Base-by-base conservation (phyloP, 768 basidiomycete genomes). In the Suillus discolor region DNA sequence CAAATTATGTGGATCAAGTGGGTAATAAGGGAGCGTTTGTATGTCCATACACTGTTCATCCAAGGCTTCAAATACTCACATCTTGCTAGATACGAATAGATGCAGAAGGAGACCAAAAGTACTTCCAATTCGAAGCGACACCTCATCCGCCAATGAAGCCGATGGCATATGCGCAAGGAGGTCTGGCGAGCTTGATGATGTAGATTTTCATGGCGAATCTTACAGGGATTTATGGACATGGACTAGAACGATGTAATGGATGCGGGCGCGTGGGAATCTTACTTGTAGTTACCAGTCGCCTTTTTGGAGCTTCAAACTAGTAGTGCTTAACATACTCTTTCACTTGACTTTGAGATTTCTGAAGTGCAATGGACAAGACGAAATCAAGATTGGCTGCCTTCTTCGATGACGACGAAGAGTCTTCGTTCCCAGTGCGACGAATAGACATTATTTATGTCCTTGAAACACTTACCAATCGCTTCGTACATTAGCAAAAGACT, bases 21-120 rank as follows among this genome's bases (percentile, higher is more conserved):
- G 92, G 93, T 7, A 97, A 97, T 79, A 95, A 94, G 78, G 96
- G 92, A 12, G 95, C 95, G 66, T 96, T 91, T 77, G 93, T 94
- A 73, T 75, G 90, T 82, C 20, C 55, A 61, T 23, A 66, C 51
- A 18, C 62, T 45, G 25, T 36, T 62, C 53, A 57, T 38, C 23
- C 41, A 57, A 34, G 16, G 61, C 11, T 42, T 63, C 47, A 59
- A n/a, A 25, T 64, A 39, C 63, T 70, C 57, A 69, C 47, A 49
- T 41, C 42, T 57, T 36, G 55, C 51, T 68, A 94, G 92, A 89
- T 96, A 69, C 91, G 92, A 44, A 91, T 97, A 69, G 89, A 96
- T 74, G 84, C 89, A 39, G 78, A 83, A 36, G 96, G 96, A 12
- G 83, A 87, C 54, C 83, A 88, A 68, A 75, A 89, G 62, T 96